These are phyloP conservation scores for Fraxinus quadrangulata DNA, from an alignment of 257 asterid genomes.

Conservation along the genomic window DNA sequence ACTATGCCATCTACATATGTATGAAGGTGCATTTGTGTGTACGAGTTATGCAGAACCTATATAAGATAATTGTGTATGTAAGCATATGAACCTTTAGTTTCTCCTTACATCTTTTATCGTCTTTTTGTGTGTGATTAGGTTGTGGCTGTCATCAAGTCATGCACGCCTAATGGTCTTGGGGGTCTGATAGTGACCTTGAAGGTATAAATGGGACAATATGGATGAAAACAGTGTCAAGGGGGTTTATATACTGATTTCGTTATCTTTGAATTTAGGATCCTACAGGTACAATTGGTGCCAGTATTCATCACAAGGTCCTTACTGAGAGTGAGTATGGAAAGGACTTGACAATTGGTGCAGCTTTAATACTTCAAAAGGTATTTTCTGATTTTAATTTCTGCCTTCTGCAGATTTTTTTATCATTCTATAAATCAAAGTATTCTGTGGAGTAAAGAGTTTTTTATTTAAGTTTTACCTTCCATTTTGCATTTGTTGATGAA, in stretches of 20 bases:
- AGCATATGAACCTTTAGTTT: conserved; percentile 1
- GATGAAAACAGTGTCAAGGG: not conserved
- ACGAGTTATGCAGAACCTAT: conserved; percentile 12
- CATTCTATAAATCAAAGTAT: not conserved
- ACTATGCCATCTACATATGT: not conserved
- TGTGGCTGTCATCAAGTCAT: conserved; percentile 80
- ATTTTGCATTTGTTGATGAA: conserved; percentile 26
- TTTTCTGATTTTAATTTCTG: conserved; percentile 18
- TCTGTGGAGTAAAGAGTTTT: conserved; percentile 18
- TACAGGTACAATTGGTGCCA: conserved; percentile 80
- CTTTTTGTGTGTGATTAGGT: conserved; percentile 50
- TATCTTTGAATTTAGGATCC: conserved; percentile 63
- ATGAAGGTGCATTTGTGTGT: not conserved
- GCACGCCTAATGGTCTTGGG: conserved; percentile 74
- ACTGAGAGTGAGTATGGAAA: conserved; percentile 56
- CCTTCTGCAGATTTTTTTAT: conserved; percentile 11
- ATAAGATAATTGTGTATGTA: conserved; percentile 1
- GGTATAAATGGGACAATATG: conserved; percentile 41
- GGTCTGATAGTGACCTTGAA: conserved; percentile 72
- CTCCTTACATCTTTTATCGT: conserved; percentile 23
- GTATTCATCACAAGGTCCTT: conserved; percentile 77
- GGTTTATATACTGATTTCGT: conserved; percentile 34
- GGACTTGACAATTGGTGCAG: conserved; percentile 64
- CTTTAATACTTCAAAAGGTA: conserved; percentile 79
- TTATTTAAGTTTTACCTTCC: conserved; percentile 2